A percentile compares a stretch with the other conserved stretches of the same genome.
phyloP scores from a whole-genome alignment of 1,284 basidiomycete species.

The Agroathelia rolfsii region DNA sequence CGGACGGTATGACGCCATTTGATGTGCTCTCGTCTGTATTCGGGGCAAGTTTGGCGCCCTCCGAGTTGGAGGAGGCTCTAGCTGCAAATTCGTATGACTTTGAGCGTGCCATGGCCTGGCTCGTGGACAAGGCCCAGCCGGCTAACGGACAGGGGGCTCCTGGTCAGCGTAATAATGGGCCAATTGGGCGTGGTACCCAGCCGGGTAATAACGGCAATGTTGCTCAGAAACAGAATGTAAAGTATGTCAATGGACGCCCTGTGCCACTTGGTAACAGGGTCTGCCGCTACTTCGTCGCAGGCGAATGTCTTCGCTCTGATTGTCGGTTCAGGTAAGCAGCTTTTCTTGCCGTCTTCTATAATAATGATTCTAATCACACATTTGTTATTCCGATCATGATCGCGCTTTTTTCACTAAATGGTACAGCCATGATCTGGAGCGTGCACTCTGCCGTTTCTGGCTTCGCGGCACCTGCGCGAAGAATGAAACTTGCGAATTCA shows the following conservation, averaged over 20 bases:
- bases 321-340: constrained; percentile 85
- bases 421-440: constrained; percentile 77
- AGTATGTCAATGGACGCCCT: constrained; percentile 50
- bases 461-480: constrained; percentile 93
- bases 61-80: constrained; percentile 89
- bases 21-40: constrained; percentile 94
- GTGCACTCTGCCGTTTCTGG: constrained; percentile 96
- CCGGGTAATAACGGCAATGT: too few species aligned
- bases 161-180: too few species aligned
- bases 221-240: too few species aligned
- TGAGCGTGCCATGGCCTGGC: constrained; percentile 87
- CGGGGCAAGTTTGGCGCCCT: constrained; percentile 76
- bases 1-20: constrained; percentile 91
- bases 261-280: constrained; percentile 62
- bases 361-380: too few species aligned
- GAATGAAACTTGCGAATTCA: constrained; percentile 83
- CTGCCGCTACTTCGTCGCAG: constrained; percentile 93
- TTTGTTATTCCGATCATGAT: too few species aligned
- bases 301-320: constrained; percentile 91
- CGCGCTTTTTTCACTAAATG: constrained; percentile 7
- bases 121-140: constrained; percentile 65
- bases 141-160: constrained; percentile 32
- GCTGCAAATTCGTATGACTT: constrained; percentile 87
- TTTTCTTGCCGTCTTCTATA: constrained; percentile 2
- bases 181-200: too few species aligned